Evolutionary conservation across 2,329 filamentous ascomycete species (phyloP), one percentile per base, ranked within the genome.

Genomic region (Talaromyces pinophilus): DNA sequence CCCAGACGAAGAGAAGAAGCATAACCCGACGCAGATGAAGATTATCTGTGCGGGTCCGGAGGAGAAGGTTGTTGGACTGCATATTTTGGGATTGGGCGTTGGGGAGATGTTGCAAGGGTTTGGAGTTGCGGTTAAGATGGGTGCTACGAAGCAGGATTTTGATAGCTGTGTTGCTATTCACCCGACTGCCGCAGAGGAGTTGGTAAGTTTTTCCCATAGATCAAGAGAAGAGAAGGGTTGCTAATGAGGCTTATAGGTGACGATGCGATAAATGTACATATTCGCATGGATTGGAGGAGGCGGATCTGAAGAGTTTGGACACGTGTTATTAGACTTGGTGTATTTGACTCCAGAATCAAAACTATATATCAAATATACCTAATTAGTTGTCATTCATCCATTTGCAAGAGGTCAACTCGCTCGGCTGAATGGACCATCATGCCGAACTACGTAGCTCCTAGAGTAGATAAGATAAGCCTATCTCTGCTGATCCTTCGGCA

Each of bases 51-150:
- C 78, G 5, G 82, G 82, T 0, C 76, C 77, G 1, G 79, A 84
- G 52, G 82, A 84, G 75, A 83, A 81, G 72, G 76, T 85, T 46
- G 82, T 84, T 25, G 83, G 82, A 15, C 65, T 85, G 68, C 83
- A 84, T 70, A 81, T 84, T 64, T 70, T 85, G 70, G 74, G 84
- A 70, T 72, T 82, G 42, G 75, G 77, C 13, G 76, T 82, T 66
- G 75, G 82, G 71, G 86, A 93, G 84, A 90, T 92, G 87, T 82
- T 92, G 72, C 86, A 93, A 79, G 86, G 90, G 70, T 91, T 93
- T 75, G 90, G 88, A 60, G 89, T 92, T 25, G 90, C 90, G 17
- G 79, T 92, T 71, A 92, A 91, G 85, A 92, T 92, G 90, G 90
- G 90, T 54, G 90, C 90, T 40, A 92, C 87, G 64, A 92, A 92